Conservation (phyloP, 306 rosid genomes). For the Prunus kanzakura region DNA sequence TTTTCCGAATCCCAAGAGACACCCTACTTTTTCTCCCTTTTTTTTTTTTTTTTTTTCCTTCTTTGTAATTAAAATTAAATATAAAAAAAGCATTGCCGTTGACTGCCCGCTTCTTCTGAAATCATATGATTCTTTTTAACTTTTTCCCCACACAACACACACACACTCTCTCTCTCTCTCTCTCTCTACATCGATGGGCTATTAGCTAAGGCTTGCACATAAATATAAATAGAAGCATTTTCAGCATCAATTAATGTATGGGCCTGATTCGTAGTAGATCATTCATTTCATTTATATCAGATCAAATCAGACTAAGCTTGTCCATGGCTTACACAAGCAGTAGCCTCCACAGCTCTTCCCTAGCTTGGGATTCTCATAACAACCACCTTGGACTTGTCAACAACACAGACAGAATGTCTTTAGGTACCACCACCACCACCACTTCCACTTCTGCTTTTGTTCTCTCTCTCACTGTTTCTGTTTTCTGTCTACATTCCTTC, state of each 20-base stretch:
- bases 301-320: background rate
- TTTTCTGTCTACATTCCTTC: background rate
- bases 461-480: background rate
- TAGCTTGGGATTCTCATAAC: slow-evolving; percentile 46
- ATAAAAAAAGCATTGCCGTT: slow-evolving; percentile 38
- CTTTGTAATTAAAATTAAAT: background rate
- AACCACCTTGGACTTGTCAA: slow-evolving; percentile 63
- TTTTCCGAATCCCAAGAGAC: slow-evolving; percentile 83
- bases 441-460: background rate
- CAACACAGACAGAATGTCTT: slow-evolving; percentile 55
- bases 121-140: slow-evolving; percentile 21
- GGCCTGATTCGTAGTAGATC: too few species aligned
- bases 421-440: slow-evolving; percentile 33
- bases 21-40: slow-evolving; percentile 34
- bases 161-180: too few species aligned
- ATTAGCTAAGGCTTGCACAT: too few species aligned
- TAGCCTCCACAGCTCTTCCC: slow-evolving; percentile 49
- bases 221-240: too few species aligned
- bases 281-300: too few species aligned
- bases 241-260: too few species aligned
- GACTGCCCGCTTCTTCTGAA: slow-evolving; percentile 54
- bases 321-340: slow-evolving; percentile 39
- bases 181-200: too few species aligned
- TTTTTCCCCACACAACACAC: too few species aligned
- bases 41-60: background rate